Evolutionary conservation across 2,329 filamentous ascomycete species (phyloP).

Genomic region (Blastomyces parvus): DNA sequence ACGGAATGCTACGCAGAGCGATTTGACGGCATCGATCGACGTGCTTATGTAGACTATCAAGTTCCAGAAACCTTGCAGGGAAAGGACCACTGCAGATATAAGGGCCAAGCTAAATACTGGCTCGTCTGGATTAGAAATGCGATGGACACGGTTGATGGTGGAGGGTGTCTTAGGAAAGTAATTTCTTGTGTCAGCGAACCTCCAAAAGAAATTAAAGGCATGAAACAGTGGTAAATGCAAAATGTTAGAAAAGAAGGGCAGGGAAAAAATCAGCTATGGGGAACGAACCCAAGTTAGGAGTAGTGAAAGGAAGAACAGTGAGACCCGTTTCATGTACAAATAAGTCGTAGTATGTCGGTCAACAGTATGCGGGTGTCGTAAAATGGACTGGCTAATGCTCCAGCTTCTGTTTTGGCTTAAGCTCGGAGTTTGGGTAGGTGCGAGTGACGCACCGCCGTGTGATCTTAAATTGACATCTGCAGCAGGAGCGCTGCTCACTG

Average conservation of each 20-base stretch:
- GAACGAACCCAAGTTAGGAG: conserved; percentile 33
- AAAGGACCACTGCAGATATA: conserved; percentile 63
- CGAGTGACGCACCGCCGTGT: conserved; percentile 9
- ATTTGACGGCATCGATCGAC: conserved; percentile 35
- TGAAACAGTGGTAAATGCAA: neutral
- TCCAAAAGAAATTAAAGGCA: neutral
- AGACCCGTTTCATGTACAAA: conserved; percentile 32
- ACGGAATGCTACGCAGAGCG: neutral
- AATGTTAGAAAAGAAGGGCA: neutral
- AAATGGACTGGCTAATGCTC: conserved; percentile 4
- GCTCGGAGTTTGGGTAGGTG: neutral
- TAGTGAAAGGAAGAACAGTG: conserved; percentile 35
- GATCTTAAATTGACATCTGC: neutral
- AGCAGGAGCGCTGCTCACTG: neutral
- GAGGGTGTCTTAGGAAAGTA: conserved; percentile 47
- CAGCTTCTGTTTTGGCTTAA: neutral
- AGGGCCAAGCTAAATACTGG: conserved; percentile 55
- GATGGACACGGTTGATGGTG: conserved; percentile 66
- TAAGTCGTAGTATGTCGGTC: conserved; percentile 31
- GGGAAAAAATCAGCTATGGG: neutral
- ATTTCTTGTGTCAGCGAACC: neutral
- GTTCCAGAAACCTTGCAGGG: conserved; percentile 80
- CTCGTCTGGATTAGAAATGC: conserved; percentile 48
- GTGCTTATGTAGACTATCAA: conserved; percentile 65
- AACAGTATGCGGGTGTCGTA: conserved; percentile 15